These are phyloP conservation scores for Lagenidium sp. DNA, from an alignment of 352 stramenopile genomes.

Conservation along the genomic window DNA sequence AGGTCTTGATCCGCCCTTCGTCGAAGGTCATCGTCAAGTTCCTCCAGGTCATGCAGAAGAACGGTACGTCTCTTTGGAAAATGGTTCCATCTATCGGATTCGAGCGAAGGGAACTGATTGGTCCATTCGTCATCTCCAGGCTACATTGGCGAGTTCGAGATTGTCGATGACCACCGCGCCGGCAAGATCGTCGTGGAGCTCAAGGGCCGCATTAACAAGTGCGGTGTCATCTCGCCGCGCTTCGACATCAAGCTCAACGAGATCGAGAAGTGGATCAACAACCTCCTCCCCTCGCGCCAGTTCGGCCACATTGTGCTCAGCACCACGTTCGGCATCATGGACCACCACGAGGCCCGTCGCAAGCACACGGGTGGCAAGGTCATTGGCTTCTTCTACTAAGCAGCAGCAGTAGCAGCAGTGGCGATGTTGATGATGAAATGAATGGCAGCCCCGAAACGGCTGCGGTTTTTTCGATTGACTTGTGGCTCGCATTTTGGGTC, in stretches of 20 bases:
- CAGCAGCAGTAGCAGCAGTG: too few relatives aligned
- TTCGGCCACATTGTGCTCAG: conserved; percentile 97
- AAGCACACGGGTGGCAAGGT: conserved; percentile 99
- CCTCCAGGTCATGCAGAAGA: conserved; percentile 99
- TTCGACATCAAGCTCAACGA: conserved; percentile 97
- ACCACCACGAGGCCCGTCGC: conserved; percentile 92
- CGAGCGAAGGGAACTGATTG: too few relatives aligned
- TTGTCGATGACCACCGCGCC: conserved; percentile 99
- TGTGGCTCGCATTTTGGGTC: too few relatives aligned
- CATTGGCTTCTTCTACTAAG: conserved; percentile 99
- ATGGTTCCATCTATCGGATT: too few relatives aligned
- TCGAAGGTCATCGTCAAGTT: conserved; percentile 99
- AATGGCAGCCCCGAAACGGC: too few relatives aligned
- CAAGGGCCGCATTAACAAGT: conserved; percentile 99
- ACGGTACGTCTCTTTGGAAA: conserved; percentile 85
- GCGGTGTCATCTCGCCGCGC: conserved; percentile 97
- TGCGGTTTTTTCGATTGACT: too few relatives aligned
- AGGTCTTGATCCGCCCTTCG: conserved; percentile 98
- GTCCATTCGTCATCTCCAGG: conserved; percentile 68
- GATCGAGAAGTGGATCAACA: conserved; percentile 99
- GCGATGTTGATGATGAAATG: too few relatives aligned
- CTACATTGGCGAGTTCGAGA: conserved; percentile 99
- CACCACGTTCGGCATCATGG: conserved; percentile 89
- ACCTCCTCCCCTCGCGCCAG: conserved; percentile 97
- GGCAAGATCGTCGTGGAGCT: conserved; percentile 99